Base-by-base conservation (phyloP, 2,329 filamentous ascomycete genomes). In the Diaporthe sp. region DNA sequence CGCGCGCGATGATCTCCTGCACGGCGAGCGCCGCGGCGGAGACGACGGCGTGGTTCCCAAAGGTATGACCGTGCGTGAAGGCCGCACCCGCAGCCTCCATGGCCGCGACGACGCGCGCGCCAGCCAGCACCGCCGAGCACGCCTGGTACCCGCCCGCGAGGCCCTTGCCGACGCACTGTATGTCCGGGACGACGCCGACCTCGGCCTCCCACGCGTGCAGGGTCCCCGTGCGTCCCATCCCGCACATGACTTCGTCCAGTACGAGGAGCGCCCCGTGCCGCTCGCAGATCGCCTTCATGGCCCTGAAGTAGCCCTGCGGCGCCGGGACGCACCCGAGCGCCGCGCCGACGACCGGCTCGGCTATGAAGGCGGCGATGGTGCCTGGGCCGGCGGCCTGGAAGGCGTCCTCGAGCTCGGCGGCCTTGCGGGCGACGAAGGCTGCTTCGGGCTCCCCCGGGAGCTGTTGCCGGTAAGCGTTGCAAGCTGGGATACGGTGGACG, bases 241-340 rank as follows among this genome's bases (percentile, higher is more conserved):
- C 92, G 64, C 89, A 92, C 92, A 95, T 94, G 58, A 95, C 88
- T 69, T 96, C 94, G 79, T 97, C 95, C 0, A 96, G 83, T 60
- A 96, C 92, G n/a, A 97, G 85, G 0, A 97, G 87, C 0, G 92
- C 91, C 0, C 92, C 94, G 79, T 96, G 87, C 75, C 89, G 90
- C 70, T 92, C 88, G 80, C 94, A 97, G 1, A 97, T 85, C 2
- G 85, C 84, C 78, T 89, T 89, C 82, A 96, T 90, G 0, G 92
- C 93, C 68, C 86, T 83, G 67, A 96, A 90, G 77, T 97, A 97
- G 0, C 93, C 93, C 0, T 86, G 84, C 0, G 92, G 87, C 0
- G 92, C 85, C 0, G 92, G 88, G 0, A 94, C 91, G 78, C 92
- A 95, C 0, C 93, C 94, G 0, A 95, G 85, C 2, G 93, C 89